A percentile compares a stretch with the other conserved stretches of the same genome.
Conservation (phyloP, 148 eudicot species). For the Chenopodium formosanum region DNA sequence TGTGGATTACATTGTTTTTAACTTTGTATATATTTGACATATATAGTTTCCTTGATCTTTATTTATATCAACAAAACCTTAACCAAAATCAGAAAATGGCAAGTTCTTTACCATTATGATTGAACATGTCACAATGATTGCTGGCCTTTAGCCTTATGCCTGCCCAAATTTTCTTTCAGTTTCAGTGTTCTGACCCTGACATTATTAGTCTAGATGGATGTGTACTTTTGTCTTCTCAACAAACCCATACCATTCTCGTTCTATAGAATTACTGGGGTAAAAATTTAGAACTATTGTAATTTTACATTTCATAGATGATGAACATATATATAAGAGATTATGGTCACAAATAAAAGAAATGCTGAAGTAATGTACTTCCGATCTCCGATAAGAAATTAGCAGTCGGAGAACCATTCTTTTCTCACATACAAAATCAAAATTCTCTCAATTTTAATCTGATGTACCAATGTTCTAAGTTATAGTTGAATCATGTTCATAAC, state of each 20-base stretch:
- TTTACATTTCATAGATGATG: neutral
- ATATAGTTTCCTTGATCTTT: neutral
- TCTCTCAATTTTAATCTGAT: conserved; percentile 20
- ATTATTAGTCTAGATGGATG: neutral
- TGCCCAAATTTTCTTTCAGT: neutral
- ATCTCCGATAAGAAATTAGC: conserved; percentile 13
- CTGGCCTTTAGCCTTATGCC: neutral
- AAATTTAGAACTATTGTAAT: neutral
- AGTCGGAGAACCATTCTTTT: conserved; percentile 26
- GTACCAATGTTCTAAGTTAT: conserved; percentile 11
- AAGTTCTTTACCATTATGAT: neutral
- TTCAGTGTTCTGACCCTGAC: neutral
- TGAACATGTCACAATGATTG: no score
- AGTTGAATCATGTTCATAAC: conserved; percentile 36
- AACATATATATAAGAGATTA: neutral
- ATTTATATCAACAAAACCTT: neutral
- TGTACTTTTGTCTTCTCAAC: neutral
- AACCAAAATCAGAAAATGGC: neutral
- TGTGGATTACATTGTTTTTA: no score
- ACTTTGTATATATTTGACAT: no score
- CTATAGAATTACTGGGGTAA: neutral
- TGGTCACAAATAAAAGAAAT: neutral
- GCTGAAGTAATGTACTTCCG: neutral
- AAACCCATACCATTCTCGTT: neutral
- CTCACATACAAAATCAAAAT: conserved; percentile 22